Percentiles rank a stretch among this genome's conserved stretches.
Evolutionary conservation across 1,284 basidiomycete species (phyloP).

Genomic region (Cutaneotrichosporon dermatis): DNA sequence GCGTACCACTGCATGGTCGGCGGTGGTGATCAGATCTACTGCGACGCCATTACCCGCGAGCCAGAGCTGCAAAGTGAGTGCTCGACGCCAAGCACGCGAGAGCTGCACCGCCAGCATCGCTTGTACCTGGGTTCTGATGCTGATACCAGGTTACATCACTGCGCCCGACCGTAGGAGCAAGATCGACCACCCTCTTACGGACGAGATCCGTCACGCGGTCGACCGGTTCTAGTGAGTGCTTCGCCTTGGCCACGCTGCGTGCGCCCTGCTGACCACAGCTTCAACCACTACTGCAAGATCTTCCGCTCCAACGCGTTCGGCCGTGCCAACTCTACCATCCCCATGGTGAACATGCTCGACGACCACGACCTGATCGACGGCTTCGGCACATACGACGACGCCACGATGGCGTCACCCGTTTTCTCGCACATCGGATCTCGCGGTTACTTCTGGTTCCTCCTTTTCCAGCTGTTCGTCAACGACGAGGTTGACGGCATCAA

Average conservation of each 20-base stretch:
- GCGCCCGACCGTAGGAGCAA: constrained; percentile 62
- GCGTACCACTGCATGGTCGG: constrained; percentile 71
- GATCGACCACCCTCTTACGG: constrained; percentile 60
- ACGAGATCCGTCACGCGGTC: constrained; percentile 70
- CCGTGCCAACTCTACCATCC: constrained; percentile 72
- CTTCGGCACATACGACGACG: constrained; percentile 76
- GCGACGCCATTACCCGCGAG: constrained; percentile 51
- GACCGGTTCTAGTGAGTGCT: constrained; percentile 59
- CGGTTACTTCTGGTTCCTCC: constrained; percentile 79
- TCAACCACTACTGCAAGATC: constrained; percentile 82
- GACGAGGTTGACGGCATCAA: constrained; percentile 67
- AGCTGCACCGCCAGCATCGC: too few species aligned
- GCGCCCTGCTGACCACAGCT: constrained; percentile 43
- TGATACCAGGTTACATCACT: constrained; percentile 69
- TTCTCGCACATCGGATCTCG: constrained; percentile 65
- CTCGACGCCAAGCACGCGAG: too few species aligned
- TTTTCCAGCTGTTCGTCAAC: constrained; percentile 88
- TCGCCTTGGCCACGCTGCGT: background rate
- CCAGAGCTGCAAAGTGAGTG: constrained; percentile 50
- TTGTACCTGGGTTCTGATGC: background rate
- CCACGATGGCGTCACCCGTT: constrained; percentile 70
- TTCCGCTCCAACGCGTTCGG: constrained; percentile 90
- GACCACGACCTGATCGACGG: constrained; percentile 74
- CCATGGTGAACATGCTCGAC: constrained; percentile 69
- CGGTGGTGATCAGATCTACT: constrained; percentile 52